Conservation (phyloP, 2,329 filamentous ascomycete species). For the Rhynchosporium secalis region DNA sequence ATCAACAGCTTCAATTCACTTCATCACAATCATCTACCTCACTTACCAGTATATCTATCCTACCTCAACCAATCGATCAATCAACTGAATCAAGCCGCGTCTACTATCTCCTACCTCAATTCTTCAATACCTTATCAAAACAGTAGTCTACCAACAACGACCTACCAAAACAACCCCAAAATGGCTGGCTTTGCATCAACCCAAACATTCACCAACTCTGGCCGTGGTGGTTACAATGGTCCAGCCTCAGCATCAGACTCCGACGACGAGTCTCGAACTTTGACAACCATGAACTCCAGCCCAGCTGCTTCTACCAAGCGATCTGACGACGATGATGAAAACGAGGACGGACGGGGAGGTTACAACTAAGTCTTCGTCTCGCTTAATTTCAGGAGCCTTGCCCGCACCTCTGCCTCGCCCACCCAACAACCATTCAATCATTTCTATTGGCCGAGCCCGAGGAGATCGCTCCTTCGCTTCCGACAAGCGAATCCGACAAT, state of each 20-base stretch:
- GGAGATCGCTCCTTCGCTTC: constrained; percentile 8
- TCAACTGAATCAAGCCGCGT: background rate
- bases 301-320: constrained; percentile 35
- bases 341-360: constrained; percentile 38
- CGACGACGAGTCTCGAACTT: constrained; percentile 20
- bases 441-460: background rate
- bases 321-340: constrained; percentile 38
- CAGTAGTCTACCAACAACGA: background rate
- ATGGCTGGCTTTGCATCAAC: constrained; percentile 30
- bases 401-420: background rate
- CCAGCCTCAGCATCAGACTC: constrained; percentile 26
- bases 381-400: background rate
- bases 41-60: constrained; percentile 3
- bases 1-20: constrained; percentile 8
- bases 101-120: background rate
- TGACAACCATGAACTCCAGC: constrained; percentile 27
- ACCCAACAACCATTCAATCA: background rate
- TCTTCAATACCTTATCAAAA: background rate
- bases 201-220: constrained; percentile 18
- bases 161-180: constrained; percentile 18
- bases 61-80: background rate
- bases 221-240: constrained; percentile 35
- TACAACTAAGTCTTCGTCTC: constrained; percentile 23
- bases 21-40: constrained; percentile 5
- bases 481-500: background rate